phyloP scores from a whole-genome alignment of 2,329 filamentous ascomycete species.

The Pseudofabraea citricarpa region DNA sequence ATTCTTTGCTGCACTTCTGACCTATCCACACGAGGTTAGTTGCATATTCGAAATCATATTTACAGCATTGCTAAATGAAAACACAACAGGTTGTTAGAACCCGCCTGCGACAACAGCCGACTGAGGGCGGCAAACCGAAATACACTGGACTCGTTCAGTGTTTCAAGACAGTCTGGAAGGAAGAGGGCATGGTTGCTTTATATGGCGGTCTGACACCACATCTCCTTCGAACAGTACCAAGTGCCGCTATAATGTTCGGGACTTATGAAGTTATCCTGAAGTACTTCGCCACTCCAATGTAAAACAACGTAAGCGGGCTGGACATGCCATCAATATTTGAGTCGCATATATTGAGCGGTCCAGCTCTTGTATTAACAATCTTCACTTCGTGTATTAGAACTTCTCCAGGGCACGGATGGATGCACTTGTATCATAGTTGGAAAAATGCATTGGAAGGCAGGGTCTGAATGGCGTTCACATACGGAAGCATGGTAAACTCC shows the following conservation, averaged over 20 bases:
- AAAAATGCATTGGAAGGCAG: too few species aligned
- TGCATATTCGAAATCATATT: too few species aligned
- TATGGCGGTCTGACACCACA: conserved; percentile 92
- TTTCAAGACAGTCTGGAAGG: conserved; percentile 80
- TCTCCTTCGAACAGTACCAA: conserved; percentile 84
- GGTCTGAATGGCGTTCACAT: too few species aligned
- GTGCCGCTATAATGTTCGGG: conserved; percentile 93
- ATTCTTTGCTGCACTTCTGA: conserved; percentile 74
- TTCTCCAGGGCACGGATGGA: too few species aligned
- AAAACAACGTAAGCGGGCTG: too few species aligned
- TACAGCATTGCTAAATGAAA: too few species aligned
- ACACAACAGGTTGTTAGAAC: conserved; percentile 72
- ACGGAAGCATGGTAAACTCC: too few species aligned
- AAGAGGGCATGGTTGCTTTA: conserved; percentile 79
- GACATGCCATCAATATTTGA: too few species aligned
- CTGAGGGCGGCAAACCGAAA: conserved; percentile 65
- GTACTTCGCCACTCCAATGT: conserved; percentile 25
- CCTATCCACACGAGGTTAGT: conserved; percentile 95
- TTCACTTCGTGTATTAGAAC: too few species aligned
- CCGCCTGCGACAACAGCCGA: conserved; percentile 78
- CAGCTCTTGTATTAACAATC: too few species aligned
- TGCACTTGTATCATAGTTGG: too few species aligned
- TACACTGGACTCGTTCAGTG: conserved; percentile 88
- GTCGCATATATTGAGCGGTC: too few species aligned
- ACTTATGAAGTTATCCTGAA: conserved; percentile 52